These are phyloP conservation scores for Blastomyces gilchristii DNA, from an alignment of 2,329 filamentous ascomycete genomes.

Conservation along the genomic window DNA sequence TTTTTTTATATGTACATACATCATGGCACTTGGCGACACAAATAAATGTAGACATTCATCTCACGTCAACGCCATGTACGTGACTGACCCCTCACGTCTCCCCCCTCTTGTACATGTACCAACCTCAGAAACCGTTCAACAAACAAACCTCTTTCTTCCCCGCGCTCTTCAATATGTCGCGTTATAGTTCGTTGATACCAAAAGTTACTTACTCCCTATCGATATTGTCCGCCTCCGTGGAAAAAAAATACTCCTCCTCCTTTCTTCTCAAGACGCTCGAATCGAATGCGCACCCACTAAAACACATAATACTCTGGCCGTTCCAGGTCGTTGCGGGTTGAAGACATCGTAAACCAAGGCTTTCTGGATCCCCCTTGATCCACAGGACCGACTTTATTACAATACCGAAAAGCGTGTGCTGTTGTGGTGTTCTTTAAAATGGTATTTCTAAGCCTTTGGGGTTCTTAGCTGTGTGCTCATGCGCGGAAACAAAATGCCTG, in stretches of 20 bases:
- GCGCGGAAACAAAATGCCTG: background rate
- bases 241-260: no score
- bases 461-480: background rate
- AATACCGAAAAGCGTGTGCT: background rate
- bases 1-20: no score
- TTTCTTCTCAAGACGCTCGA: background rate
- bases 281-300: background rate
- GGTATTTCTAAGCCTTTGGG: background rate
- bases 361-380: background rate
- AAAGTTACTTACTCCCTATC: background rate
- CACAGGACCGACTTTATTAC: background rate
- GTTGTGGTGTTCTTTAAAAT: background rate
- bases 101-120: background rate
- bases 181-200: background rate
- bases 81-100: background rate
- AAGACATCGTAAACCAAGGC: background rate
- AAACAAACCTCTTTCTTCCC: background rate
- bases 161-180: background rate
- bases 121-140: background rate
- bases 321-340: background rate
- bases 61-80: no score
- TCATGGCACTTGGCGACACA: no score
- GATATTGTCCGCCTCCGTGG: background rate
- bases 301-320: no score
- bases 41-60: no score